phyloP scores from a whole-genome alignment of 257 asterid species.

The Primulina tabacum region DNA sequence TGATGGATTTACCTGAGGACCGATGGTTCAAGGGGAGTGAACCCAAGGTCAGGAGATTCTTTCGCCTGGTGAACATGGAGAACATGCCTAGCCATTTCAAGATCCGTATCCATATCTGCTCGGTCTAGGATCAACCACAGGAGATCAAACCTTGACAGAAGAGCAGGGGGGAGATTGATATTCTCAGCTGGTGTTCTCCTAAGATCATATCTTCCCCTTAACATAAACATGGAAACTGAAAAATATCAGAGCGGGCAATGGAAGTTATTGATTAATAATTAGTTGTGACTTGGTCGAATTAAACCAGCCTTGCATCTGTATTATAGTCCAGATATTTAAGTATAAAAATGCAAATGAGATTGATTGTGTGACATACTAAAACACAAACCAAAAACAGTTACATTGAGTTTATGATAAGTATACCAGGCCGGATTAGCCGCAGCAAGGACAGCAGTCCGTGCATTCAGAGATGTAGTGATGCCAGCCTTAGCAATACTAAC shows the following conservation, averaged over 20 bases:
- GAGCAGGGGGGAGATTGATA: conserved; percentile 98
- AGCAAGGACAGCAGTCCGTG: conserved; percentile 96
- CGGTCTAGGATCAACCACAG: conserved; percentile 94
- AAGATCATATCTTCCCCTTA: conserved; percentile 94
- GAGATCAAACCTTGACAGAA: conserved; percentile 95
- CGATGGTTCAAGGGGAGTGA: conserved; percentile 94
- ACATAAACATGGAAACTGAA: conserved; percentile 10
- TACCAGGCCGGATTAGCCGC: conserved; percentile 99
- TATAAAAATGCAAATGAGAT: not conserved
- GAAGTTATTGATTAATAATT: conserved; percentile 6
- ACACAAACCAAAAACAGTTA: not conserved
- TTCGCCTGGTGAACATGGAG: conserved; percentile 93
- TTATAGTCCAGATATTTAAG: conserved; percentile 2
- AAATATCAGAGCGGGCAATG: conserved; percentile 11
- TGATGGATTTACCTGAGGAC: conserved; percentile 65
- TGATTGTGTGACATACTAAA: not conserved
- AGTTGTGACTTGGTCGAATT: not conserved
- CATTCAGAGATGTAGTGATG: conserved; percentile 95
- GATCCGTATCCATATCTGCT: conserved; percentile 99
- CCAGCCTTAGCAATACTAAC: conserved; percentile 99
- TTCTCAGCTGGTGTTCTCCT: conserved; percentile 99
- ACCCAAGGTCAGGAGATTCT: conserved; percentile 97
- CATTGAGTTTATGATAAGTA: conserved; percentile 22
- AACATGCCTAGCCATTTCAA: conserved; percentile 97
- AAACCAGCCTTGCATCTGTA: conserved; percentile 5